These are phyloP conservation scores for Lablab purpureus DNA, from an alignment of 306 rosid species.

Conservation along the genomic window DNA sequence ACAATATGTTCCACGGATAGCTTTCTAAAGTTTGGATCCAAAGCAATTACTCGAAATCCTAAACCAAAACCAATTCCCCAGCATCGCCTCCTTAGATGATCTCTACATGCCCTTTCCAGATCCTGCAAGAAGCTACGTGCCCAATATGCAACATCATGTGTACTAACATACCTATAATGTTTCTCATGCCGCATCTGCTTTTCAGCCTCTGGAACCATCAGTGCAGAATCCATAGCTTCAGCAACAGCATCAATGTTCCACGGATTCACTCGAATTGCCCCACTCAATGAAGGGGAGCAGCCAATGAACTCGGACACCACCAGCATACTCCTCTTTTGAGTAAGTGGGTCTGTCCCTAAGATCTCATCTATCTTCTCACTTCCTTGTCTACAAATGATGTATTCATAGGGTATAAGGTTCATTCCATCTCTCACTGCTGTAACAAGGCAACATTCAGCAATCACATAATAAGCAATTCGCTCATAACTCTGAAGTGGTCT, in stretches of 20 bases:
- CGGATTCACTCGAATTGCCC: conserved; percentile 90
- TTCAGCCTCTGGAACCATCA: conserved; percentile 67
- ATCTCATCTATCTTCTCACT: conserved; percentile 74
- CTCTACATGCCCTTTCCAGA: conserved; percentile 84
- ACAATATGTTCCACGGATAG: conserved; percentile 85
- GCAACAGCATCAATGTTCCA: conserved; percentile 93
- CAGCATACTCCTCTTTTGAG: conserved; percentile 78
- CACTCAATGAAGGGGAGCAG: conserved; percentile 91
- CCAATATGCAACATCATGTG: conserved; percentile 96
- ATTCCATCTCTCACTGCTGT: conserved; percentile 96
- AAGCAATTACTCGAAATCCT: conserved; percentile 86
- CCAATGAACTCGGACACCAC: conserved; percentile 92
- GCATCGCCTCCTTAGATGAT: conserved; percentile 83
- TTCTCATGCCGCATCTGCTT: conserved; percentile 89
- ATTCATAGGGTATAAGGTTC: conserved; percentile 94
- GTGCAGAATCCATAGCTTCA: conserved; percentile 90
- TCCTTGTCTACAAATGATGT: conserved; percentile 85
- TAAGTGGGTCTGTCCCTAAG: conserved; percentile 54
- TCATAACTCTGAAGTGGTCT: conserved; percentile 76
- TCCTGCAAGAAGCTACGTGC: conserved; percentile 91
- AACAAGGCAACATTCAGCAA: conserved; percentile 91
- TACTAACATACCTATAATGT: conserved; percentile 84
- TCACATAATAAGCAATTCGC: conserved; percentile 79
- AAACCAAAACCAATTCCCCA: conserved; percentile 96
- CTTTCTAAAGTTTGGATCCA: conserved; percentile 89